Percentiles rank a stretch among this genome's conserved stretches.
Conservation (phyloP, 306 rosid genomes). For the Luffa acutangula region DNA sequence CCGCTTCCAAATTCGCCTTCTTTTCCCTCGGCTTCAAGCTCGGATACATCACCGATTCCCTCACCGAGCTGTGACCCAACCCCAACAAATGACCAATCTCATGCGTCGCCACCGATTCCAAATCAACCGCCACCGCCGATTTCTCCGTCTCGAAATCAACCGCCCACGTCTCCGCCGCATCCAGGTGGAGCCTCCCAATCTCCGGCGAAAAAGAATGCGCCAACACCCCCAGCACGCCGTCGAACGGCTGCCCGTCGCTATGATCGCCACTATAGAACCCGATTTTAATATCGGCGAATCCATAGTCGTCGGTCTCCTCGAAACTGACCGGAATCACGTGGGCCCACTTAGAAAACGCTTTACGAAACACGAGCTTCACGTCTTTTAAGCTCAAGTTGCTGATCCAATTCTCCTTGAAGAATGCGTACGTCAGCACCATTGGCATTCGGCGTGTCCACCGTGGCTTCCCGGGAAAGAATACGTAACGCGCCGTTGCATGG, state of each 20-base stretch:
- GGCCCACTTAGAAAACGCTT: constrained; percentile 54
- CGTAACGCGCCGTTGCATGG: constrained; percentile 29
- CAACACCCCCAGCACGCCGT: constrained; percentile 65
- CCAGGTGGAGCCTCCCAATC: constrained; percentile 72
- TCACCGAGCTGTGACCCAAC: constrained; percentile 53
- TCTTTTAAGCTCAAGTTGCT: constrained; percentile 27
- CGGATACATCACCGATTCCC: constrained; percentile 74
- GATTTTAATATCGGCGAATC: constrained; percentile 42
- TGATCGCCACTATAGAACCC: constrained; percentile 73
- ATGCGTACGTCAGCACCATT: constrained; percentile 50
- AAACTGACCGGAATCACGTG: constrained; percentile 61
- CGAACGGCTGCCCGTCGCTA: constrained; percentile 76
- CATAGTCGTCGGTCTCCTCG: constrained; percentile 33
- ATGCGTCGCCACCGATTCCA: constrained; percentile 77
- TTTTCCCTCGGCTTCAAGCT: constrained; percentile 59
- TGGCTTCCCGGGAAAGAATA: constrained; percentile 59
- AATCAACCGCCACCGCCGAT: constrained; percentile 58
- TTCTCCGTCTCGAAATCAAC: constrained; percentile 34
- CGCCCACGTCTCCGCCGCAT: constrained; percentile 79
- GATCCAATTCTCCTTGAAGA: constrained; percentile 32
- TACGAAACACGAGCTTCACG: constrained; percentile 25
- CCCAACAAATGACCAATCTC: constrained; percentile 90
- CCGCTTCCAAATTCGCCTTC: constrained; percentile 46
- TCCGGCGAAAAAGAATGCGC: constrained; percentile 82
- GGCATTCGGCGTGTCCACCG: constrained; percentile 58